phyloP scores from a whole-genome alignment of 805 yeast species.

The Spathaspora sp. region DNA sequence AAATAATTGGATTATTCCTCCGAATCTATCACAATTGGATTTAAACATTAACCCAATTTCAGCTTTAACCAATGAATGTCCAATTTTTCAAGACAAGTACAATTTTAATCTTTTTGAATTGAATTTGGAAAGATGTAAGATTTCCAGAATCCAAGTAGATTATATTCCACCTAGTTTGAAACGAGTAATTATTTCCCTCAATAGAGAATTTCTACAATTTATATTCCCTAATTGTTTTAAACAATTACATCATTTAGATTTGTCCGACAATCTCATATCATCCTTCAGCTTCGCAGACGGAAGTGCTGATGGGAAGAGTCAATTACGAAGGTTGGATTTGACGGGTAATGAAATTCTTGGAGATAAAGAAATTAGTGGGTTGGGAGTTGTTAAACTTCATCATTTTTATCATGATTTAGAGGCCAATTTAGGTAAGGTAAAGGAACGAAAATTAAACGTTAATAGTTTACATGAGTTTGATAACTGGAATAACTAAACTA shows the following conservation, averaged over 20 bases:
- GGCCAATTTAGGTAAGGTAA: slow-evolving; percentile 17
- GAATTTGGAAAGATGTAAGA: background rate
- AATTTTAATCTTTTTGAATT: slow-evolving; percentile 5
- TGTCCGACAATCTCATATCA: slow-evolving; percentile 16
- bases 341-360: slow-evolving; percentile 16
- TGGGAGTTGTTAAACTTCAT: slow-evolving; percentile 9
- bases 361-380: slow-evolving; percentile 7
- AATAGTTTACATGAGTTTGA: slow-evolving; percentile 19
- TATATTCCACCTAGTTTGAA: slow-evolving; percentile 7
- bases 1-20: slow-evolving; percentile 17
- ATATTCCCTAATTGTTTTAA: slow-evolving; percentile 6
- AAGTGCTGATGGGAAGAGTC: background rate
- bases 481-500: too few species aligned
- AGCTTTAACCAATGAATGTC: slow-evolving; percentile 1
- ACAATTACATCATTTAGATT: slow-evolving; percentile 9
- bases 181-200: slow-evolving; percentile 10
- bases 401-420: slow-evolving; percentile 22
- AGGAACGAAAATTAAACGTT: slow-evolving; percentile 20
- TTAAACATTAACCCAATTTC: slow-evolving; percentile 7
- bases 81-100: slow-evolving; percentile 1
- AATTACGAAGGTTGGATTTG: slow-evolving; percentile 16
- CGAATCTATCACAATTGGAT: slow-evolving; percentile 8
- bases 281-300: slow-evolving; percentile 9
- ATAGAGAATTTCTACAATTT: slow-evolving; percentile 4
- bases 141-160: slow-evolving; percentile 8